Evolutionary conservation across 2,329 filamentous ascomycete species (phyloP), one percentile per base, ranked within the genome.

Genomic region (Colletotrichum simmondsii): DNA sequence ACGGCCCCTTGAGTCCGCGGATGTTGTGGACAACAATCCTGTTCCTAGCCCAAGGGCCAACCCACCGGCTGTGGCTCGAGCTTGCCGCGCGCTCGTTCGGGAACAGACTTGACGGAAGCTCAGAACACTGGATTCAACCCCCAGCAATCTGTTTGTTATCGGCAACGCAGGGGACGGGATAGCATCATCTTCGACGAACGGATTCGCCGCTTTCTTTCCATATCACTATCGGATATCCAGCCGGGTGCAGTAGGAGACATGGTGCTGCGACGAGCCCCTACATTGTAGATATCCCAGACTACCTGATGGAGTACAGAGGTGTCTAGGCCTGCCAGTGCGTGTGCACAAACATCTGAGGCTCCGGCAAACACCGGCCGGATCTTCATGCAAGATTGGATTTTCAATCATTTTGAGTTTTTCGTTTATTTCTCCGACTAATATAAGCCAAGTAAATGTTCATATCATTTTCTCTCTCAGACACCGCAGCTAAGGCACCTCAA

Each of bases 321-420:
- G 24, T 35, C 46, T 8, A 26, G 19, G 22, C 19, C 19, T 49
- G 16, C 32, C 12, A 60, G 19, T 49, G 42, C 42, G 42, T 49
- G 42, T 49, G 42, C 42, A 11, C 11, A 30, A 35, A 22, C 30
- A 63, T 14, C 28, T n/a, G 22, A 26, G 22, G 26, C 19, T 57
- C 28, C 70, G 66, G 66, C 42, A 65, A 37, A 16, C 11, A 4
- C 19, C 8, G 37, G 54, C 70, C 70, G 70, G 66, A 72, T 72
- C 66, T 37, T 65, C 70, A 60, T 61, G 60, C 60, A 24, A 35
- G 28, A 22, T n/a, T 16, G 10, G 6, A n/a, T 4, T 6, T 59
- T 24, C 46, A 30, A 19, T 16, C 32, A 42, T 7, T 57, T 19
- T 57, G 35, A 26, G 46, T 65, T 65, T 49, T 46, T 30, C 52